Evolutionary conservation across 2,329 filamentous ascomycete species (phyloP), one percentile per base, ranked within the genome.

Genomic region (Ascochyta koolunga): DNA sequence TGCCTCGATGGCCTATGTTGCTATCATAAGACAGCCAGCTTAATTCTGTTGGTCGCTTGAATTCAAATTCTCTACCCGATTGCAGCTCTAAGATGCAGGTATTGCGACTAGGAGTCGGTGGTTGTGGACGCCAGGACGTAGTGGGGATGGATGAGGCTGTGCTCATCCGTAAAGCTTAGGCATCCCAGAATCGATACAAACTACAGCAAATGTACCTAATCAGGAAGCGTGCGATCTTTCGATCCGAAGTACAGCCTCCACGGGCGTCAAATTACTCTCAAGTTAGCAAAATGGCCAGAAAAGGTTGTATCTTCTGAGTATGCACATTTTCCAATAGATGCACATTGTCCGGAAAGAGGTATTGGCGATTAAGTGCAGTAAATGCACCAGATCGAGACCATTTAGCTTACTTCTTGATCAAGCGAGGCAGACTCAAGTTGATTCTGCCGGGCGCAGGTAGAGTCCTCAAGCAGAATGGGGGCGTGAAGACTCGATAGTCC

Each of bases 151-250:
- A 21, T 27, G 38, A 49, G 46, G 46, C 46, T 49, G 38, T 49
- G 45, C 25, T 4, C 4, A 37, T 13, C 7, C n/a, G 18, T 39
- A 25, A 13, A 29, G 38, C 16, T 49, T 37, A 49, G 46, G 46
- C 46, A 41, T 42, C 46, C 46, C 38, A 29, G 11, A 49, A 41
- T 40, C 46, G 16, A 49, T 49, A 49, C 38, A 36, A 29, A 21
- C 11, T n/a, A 16, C 19, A 49, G 31, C 13, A 42, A 42, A 36
- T 22, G 22, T 10, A 11, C 46, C 31, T 10, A 27, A 42, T 31
- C 2, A 5, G 22, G 37, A n/a, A 22, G 22, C 9, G 40, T 11
- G 35, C 33, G 22, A 29, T 4, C 27, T 3, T 11, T 41, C 33
- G 22, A 29, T 4, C 27, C 10, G 27, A 29, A 11, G 38, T 27